Evolutionary conservation across 2,329 filamentous ascomycete genomes (phyloP).

Genomic region (Fusarium caatingaense): DNA sequence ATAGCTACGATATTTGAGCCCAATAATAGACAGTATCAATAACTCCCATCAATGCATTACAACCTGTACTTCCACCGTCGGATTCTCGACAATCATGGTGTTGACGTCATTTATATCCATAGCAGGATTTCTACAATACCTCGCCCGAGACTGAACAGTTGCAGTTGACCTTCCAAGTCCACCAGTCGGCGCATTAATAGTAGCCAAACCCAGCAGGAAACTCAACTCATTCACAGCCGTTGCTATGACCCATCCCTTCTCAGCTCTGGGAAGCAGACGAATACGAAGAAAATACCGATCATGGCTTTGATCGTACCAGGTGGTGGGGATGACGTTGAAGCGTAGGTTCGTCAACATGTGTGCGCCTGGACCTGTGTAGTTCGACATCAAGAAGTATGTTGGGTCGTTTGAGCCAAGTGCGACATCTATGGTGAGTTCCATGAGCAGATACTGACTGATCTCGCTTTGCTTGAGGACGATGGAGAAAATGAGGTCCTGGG

Average conservation of each 20-base stretch:
- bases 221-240: background rate
- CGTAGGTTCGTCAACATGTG: slow-evolving; percentile 7
- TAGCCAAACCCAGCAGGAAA: background rate
- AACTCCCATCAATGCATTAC: background rate
- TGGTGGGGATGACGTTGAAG: slow-evolving; percentile 1
- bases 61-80: background rate
- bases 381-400: background rate
- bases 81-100: background rate
- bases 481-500: slow-evolving; percentile 7
- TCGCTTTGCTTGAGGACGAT: background rate
- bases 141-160: background rate
- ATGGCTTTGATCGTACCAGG: background rate
- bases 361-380: background rate
- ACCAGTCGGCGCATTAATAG: background rate
- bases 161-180: background rate
- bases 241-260: background rate
- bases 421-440: background rate
- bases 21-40: no score
- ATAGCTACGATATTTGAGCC: no score
- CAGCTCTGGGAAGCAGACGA: background rate
- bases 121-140: slow-evolving; percentile 2
- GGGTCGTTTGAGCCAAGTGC: background rate
- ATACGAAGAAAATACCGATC: background rate
- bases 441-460: background rate
- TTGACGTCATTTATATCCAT: background rate